These are phyloP conservation scores for Aegilops speltoides DNA, from an alignment of 176 grass and related monocot genomes.

Conservation along the genomic window DNA sequence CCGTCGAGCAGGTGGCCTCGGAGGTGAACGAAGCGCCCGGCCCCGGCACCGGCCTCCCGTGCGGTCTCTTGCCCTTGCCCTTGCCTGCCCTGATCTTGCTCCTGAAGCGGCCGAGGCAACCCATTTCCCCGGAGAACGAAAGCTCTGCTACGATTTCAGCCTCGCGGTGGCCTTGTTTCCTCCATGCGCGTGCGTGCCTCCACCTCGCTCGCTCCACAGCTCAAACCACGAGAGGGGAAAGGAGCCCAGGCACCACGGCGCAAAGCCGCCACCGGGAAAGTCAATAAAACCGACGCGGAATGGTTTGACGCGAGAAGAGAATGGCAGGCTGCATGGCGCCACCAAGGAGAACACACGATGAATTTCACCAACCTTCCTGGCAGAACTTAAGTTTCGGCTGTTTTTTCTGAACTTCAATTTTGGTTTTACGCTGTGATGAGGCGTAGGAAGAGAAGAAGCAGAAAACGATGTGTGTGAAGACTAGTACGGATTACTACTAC, in stretches of 20 bases:
- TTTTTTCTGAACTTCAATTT: too few species aligned
- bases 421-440: too few species aligned
- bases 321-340: background rate
- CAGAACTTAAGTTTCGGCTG: too few species aligned
- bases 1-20: slow-evolving; percentile 10
- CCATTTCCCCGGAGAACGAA: slow-evolving; percentile 21
- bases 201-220: background rate
- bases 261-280: background rate
- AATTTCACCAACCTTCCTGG: slow-evolving; percentile 6
- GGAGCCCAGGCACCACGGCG: background rate
- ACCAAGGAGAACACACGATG: background rate
- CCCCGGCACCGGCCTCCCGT: background rate
- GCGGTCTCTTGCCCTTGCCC: slow-evolving; percentile 6
- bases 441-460: background rate
- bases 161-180: background rate
- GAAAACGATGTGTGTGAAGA: background rate
- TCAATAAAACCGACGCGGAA: background rate
- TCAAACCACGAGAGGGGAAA: background rate
- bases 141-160: background rate
- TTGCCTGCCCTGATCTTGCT: background rate
- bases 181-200: background rate
- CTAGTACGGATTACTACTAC: background rate
- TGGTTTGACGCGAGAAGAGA: background rate
- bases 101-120: slow-evolving; percentile 39
- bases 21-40: background rate